phyloP scores from a whole-genome alignment of 108 stramenopile genomes.

The Hondaea fermentalgiana region DNA sequence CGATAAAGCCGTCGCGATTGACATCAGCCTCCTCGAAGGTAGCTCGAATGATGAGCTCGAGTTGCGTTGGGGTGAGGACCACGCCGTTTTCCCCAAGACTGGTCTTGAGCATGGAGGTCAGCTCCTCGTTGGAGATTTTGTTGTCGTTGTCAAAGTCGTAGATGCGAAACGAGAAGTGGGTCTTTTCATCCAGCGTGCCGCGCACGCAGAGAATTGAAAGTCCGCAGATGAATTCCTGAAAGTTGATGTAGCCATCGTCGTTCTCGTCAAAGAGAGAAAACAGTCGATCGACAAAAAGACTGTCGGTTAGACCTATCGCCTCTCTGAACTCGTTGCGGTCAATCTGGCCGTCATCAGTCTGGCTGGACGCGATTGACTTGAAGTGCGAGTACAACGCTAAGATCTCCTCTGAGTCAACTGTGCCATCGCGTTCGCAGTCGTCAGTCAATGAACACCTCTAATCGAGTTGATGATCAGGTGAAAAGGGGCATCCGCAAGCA shows the following conservation, averaged over 20 bases:
- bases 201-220: slow-evolving; percentile 15
- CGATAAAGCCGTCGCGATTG: slow-evolving; percentile 5
- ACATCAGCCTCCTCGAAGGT: background rate
- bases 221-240: slow-evolving; percentile 13
- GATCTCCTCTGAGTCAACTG: slow-evolving; percentile 3
- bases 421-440: background rate
- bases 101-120: slow-evolving; percentile 6
- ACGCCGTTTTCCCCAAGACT: background rate
- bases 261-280: slow-evolving; percentile 2
- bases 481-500: too few species aligned
- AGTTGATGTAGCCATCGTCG: slow-evolving; percentile 8
- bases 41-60: background rate
- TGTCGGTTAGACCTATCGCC: background rate
- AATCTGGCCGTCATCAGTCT: background rate
- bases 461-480: too few species aligned
- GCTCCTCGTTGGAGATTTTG: slow-evolving; percentile 11
- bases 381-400: background rate
- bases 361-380: slow-evolving; percentile 1
- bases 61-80: background rate
- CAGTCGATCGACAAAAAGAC: background rate
- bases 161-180: background rate
- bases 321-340: slow-evolving; percentile 10
- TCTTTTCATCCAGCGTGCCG: slow-evolving; percentile 2
- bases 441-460: too few species aligned
- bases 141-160: slow-evolving; percentile 16